Base-by-base conservation (phyloP, 2,329 filamentous ascomycete species). In the Fragosphaeria purpurea region DNA sequence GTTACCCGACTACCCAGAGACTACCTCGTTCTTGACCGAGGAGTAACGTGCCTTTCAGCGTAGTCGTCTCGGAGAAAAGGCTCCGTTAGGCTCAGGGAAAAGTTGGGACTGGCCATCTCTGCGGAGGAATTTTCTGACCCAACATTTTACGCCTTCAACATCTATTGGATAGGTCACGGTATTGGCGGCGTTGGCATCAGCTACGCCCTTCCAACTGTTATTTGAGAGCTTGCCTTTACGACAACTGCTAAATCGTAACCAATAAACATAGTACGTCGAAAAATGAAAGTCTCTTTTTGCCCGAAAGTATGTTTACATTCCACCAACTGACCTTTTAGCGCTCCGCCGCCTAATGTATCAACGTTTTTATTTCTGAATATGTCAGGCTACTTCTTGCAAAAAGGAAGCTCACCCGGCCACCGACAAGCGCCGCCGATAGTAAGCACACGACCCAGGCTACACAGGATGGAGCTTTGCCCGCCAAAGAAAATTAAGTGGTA, bases 1-100 rank as follows among this genome's bases (percentile, higher is more conserved):
- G 55, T 78, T 94, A 1, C 76, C 86, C 57, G 88, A 95, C 60
- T 94, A 88, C 58, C 89, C 89, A 0, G 86, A 88, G 55, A 80
- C 85, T 31, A 86, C 88, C 0, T 76, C 59, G 0, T 95, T 94
- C 62, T 73, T 95, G 30, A 82, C 79, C 0, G 76, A 80, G 7
- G 76, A 80, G 37, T 87, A 95, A 58, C 77, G 84, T 1, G 82
- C 88, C 44, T 84, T 93, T 0, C 69, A 88, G 3, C 76, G 93
- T 0, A 70, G 88, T 3, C 77, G 78, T 12, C 77, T 52, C 6
- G 61, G 58, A 6, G 51, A 55, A 6, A 48, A 57, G 1, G 62
- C 65, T 1, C 64, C 66, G 3, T 61, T 59, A 0, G 62, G 64
- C 2, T 60, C 58, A 37, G 58, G 58, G 11, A 60, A 60, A 39